A percentile compares a stretch with the other conserved stretches of the same genome.
Evolutionary conservation across 2,329 filamentous ascomycete genomes (phyloP).

Genomic region (Neonectria hederae): DNA sequence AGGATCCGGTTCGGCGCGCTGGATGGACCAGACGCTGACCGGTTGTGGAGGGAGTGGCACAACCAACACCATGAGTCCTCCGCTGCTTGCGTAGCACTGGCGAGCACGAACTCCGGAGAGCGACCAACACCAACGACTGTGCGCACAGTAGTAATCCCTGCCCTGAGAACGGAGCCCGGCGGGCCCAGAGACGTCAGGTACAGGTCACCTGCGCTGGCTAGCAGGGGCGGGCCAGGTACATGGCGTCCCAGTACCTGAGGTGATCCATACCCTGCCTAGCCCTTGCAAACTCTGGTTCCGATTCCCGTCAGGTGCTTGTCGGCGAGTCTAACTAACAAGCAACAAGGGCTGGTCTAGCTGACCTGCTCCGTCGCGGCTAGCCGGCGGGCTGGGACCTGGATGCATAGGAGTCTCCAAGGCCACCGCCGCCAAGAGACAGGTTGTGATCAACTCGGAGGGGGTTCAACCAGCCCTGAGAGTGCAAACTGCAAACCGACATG

Average conservation of each 20-base stretch:
- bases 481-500: conserved; percentile 28
- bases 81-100: conserved; percentile 23
- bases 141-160: conserved; percentile 13
- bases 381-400: conserved; percentile 4
- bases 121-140: conserved; percentile 6
- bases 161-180: conserved; percentile 18
- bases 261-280: conserved; percentile 37
- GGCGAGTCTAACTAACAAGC: conserved; percentile 27
- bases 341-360: conserved; percentile 8
- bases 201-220: conserved; percentile 50
- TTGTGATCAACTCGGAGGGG: conserved; percentile 13
- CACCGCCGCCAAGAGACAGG: conserved; percentile 16
- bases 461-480: conserved; percentile 20
- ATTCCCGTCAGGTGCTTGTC: conserved; percentile 32
- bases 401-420: neutral
- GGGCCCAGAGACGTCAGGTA: conserved; percentile 47
- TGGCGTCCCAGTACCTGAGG: conserved; percentile 43
- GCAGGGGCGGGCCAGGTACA: conserved; percentile 48
- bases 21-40: conserved; percentile 16
- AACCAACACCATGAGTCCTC: conserved; percentile 15
- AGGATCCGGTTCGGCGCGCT: neutral
- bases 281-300: conserved; percentile 34
- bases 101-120: conserved; percentile 7
- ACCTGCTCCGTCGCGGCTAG: neutral
- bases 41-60: conserved; percentile 23